Evolutionary conservation across 768 basidiomycete genomes (phyloP).

Genomic region (Phaffia tasmanica): DNA sequence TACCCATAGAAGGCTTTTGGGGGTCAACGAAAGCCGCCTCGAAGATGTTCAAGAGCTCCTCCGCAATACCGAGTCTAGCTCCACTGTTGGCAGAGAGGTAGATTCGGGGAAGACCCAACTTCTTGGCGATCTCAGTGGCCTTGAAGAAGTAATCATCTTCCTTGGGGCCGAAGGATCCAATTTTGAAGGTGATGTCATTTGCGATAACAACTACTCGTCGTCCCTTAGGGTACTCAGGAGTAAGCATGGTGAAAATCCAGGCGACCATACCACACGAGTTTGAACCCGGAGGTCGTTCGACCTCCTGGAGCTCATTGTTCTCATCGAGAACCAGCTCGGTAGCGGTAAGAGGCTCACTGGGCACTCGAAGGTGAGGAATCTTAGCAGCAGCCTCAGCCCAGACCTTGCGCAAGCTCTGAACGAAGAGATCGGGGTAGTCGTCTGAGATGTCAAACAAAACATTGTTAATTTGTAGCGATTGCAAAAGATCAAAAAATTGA

Average conservation of each 20-base stretch:
- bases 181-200: constrained; percentile 98
- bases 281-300: constrained; percentile 82
- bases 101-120: constrained; percentile 71
- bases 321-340: constrained; percentile 91
- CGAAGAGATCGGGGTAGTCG: constrained; percentile 98
- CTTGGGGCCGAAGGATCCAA: constrained; percentile 89
- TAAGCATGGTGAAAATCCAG: constrained; percentile 77
- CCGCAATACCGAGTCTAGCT: constrained; percentile 88
- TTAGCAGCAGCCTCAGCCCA: constrained; percentile 54
- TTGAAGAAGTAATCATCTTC: constrained; percentile 97
- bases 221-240: constrained; percentile 78
- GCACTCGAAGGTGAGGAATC: constrained; percentile 57
- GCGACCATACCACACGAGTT: constrained; percentile 96
- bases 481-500: background rate
- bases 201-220: constrained; percentile 80
- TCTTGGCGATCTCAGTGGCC: constrained; percentile 84
- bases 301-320: constrained; percentile 76
- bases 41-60: constrained; percentile 78
- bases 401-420: constrained; percentile 86
- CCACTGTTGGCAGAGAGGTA: constrained; percentile 99
- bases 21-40: constrained; percentile 82
- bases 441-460: constrained; percentile 34
- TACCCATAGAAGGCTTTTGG: constrained; percentile 78
- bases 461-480: too few species aligned
- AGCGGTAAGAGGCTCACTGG: constrained; percentile 67